phyloP scores from a whole-genome alignment of 495 filamentous ascomycete genomes.

The Choiromyces venosus region DNA sequence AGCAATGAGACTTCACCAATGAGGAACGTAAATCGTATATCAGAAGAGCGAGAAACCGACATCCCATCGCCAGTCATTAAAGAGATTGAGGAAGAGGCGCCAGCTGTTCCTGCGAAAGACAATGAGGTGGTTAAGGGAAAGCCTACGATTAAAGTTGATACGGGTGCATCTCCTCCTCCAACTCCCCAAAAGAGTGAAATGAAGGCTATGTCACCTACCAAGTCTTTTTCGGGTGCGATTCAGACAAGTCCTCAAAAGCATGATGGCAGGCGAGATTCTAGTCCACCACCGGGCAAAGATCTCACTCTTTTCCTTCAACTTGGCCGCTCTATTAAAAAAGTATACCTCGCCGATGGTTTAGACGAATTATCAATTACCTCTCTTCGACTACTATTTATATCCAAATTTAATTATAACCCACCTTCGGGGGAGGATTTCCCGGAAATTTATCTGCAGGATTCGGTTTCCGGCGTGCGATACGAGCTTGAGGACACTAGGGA shows the following conservation, averaged over 20 bases:
- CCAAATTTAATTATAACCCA: slow-evolving; percentile 98
- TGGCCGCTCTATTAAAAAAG: slow-evolving; percentile 94
- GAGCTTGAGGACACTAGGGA: slow-evolving; percentile 93
- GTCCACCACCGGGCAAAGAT: slow-evolving; percentile 75
- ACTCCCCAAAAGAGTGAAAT: slow-evolving; percentile 34
- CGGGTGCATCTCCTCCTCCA: slow-evolving; percentile 14
- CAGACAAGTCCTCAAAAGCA: slow-evolving; percentile 46
- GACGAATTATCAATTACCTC: slow-evolving; percentile 76
- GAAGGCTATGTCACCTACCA: slow-evolving; percentile 43
- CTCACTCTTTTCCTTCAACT: slow-evolving; percentile 96
- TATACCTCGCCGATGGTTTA: slow-evolving; percentile 76
- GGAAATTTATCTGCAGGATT: slow-evolving; percentile 96
- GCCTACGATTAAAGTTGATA: slow-evolving; percentile 42
- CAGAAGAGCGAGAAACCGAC: slow-evolving; percentile 56
- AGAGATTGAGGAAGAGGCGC: slow-evolving; percentile 44
- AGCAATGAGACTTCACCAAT: slow-evolving; percentile 57
- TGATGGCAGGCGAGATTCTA: slow-evolving; percentile 59
- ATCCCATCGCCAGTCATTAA: slow-evolving; percentile 40
- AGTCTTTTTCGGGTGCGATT: slow-evolving; percentile 35
- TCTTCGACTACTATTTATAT: slow-evolving; percentile 95
- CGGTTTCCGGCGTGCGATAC: slow-evolving; percentile 87
- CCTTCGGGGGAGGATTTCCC: slow-evolving; percentile 90
- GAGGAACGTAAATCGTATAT: slow-evolving; percentile 59
- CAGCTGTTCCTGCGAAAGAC: slow-evolving; percentile 49
- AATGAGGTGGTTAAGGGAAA: slow-evolving; percentile 46